Evolutionary conservation across 2,329 filamentous ascomycete species (phyloP).

Genomic region (Arthrobotrys musiformis): DNA sequence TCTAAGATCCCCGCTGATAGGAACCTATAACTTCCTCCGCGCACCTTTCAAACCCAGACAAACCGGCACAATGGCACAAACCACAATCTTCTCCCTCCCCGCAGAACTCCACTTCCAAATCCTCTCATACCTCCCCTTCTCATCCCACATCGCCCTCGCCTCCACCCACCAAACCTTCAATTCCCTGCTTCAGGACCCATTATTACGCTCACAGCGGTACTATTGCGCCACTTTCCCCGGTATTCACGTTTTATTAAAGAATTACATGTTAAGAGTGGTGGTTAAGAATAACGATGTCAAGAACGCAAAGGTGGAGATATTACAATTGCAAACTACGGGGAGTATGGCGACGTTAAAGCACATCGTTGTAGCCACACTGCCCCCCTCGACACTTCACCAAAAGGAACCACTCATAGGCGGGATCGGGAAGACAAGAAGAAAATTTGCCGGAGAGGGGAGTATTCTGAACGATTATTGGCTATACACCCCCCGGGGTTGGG

Average conservation of each 20-base stretch:
- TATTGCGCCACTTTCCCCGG: background rate
- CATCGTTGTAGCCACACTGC: background rate
- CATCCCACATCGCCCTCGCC: background rate
- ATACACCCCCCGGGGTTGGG: background rate
- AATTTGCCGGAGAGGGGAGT: background rate
- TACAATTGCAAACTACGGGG: background rate
- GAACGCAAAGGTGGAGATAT: background rate
- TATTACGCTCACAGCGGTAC: background rate
- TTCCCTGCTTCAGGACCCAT: background rate
- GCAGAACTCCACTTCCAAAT: slow-evolving; percentile 27
- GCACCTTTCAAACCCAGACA: background rate
- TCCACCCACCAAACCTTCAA: background rate
- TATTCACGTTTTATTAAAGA: background rate
- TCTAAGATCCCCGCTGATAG: background rate
- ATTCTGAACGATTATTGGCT: background rate
- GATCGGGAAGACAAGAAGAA: background rate
- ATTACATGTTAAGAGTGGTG: background rate
- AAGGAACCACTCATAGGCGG: background rate
- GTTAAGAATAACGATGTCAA: background rate
- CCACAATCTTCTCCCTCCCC: background rate
- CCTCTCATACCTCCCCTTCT: slow-evolving; percentile 7
- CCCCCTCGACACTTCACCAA: background rate
- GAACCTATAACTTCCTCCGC: background rate
- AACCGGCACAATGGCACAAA: background rate
- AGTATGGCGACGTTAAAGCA: background rate